phyloP scores from a whole-genome alignment of 169 alveolate species.

The Plasmodium inui region DNA sequence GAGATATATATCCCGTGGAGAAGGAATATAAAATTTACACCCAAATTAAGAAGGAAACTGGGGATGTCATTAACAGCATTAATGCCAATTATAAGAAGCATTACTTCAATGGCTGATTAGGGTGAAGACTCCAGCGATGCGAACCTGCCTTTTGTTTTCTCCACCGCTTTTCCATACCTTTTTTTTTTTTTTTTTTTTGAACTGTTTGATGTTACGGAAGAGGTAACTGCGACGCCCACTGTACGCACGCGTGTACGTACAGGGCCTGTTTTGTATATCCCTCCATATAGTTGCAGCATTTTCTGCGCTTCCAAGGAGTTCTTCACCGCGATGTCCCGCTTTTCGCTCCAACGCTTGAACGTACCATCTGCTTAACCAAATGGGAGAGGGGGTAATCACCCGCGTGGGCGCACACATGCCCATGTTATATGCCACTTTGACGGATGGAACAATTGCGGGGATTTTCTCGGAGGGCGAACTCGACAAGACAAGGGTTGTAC shows the following conservation, averaged over 20 bases:
- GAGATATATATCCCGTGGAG: constrained; percentile 74
- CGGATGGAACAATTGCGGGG: neutral
- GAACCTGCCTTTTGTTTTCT: neutral
- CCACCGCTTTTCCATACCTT: neutral
- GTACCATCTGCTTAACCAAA: neutral
- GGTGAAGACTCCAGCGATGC: neutral
- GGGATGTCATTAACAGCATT: constrained; percentile 34
- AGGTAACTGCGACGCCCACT: neutral
- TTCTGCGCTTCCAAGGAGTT: neutral
- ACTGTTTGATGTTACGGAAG: neutral
- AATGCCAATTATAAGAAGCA: constrained; percentile 57
- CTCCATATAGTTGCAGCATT: neutral
- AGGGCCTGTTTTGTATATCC: neutral
- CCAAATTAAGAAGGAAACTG: constrained; percentile 67
- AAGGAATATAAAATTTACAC: constrained; percentile 70
- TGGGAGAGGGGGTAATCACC: neutral
- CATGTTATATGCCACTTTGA: neutral
- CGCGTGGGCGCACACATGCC: neutral
- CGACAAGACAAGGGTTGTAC: neutral
- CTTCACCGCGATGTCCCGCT: neutral
- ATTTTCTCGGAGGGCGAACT: neutral
- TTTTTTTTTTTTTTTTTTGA: neutral
- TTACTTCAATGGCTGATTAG: neutral
- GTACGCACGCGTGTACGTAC: neutral
- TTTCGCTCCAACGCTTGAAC: neutral